Conservation (phyloP, 2,329 filamentous ascomycete genomes). For the Xylariaceae sp. region DNA sequence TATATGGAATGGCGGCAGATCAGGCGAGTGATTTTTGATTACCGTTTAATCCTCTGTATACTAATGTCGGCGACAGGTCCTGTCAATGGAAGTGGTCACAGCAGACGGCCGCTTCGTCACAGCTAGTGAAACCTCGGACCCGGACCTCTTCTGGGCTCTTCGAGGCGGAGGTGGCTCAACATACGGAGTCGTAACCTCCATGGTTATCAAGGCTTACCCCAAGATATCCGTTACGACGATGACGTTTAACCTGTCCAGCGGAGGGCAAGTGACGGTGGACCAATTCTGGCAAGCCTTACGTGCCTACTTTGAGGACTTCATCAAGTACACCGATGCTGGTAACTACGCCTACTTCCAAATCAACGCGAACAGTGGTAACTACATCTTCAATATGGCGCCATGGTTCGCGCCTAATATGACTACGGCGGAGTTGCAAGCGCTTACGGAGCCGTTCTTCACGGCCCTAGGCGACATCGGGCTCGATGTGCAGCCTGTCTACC, state of each 20-base stretch:
- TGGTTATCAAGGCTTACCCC: slow-evolving; percentile 41
- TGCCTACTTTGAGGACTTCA: slow-evolving; percentile 36
- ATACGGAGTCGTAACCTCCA: slow-evolving; percentile 48
- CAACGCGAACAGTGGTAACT: slow-evolving; percentile 23
- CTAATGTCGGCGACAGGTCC: slow-evolving; percentile 33
- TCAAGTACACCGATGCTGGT: slow-evolving; percentile 39
- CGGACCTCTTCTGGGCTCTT: slow-evolving; percentile 56
- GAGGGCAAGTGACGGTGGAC: slow-evolving; percentile 33
- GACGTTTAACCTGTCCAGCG: slow-evolving; percentile 29
- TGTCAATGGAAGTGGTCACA: slow-evolving; percentile 53
- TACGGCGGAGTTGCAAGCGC: slow-evolving; percentile 25
- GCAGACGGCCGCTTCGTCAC: slow-evolving; percentile 49
- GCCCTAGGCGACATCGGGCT: slow-evolving; percentile 33
- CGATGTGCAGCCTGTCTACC: slow-evolving; percentile 42
- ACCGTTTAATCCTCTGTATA: neutral
- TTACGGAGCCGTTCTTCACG: slow-evolving; percentile 38
- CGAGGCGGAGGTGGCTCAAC: slow-evolving; percentile 50
- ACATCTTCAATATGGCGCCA: slow-evolving; percentile 35
- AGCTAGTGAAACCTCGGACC: slow-evolving; percentile 46
- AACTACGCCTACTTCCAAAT: slow-evolving; percentile 40
- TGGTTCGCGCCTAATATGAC: slow-evolving; percentile 39
- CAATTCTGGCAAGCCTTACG: slow-evolving; percentile 37
- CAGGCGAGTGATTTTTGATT: slow-evolving; percentile 34
- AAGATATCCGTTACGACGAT: slow-evolving; percentile 38
- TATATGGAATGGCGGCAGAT: slow-evolving; percentile 55